phyloP scores from a whole-genome alignment of 1,284 basidiomycete genomes.

The Cystobasidiaceae sp. region DNA sequence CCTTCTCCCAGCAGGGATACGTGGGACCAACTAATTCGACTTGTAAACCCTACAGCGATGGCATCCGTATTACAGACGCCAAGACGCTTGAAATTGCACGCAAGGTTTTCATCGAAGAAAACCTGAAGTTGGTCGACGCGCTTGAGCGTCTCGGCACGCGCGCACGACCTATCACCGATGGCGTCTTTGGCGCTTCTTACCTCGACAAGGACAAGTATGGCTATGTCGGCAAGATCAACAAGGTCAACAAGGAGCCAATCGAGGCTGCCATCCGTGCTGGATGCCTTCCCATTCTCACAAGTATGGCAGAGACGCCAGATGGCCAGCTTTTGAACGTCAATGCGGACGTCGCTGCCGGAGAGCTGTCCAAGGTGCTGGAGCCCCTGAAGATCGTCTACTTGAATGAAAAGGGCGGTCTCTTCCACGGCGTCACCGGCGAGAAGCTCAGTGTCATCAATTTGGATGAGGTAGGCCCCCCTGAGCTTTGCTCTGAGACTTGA shows the following conservation, averaged over 20 bases:
- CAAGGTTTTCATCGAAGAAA: conserved; percentile 92
- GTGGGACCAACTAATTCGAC: no score
- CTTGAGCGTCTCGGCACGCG: conserved; percentile 88
- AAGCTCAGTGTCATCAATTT: conserved; percentile 94
- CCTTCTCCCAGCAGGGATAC: no score
- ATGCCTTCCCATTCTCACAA: conserved; percentile 86
- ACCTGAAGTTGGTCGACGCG: conserved; percentile 81
- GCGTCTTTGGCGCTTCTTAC: conserved; percentile 91
- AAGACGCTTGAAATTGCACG: conserved; percentile 88
- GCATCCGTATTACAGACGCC: conserved; percentile 88
- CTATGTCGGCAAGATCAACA: conserved; percentile 88
- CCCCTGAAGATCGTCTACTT: conserved; percentile 99
- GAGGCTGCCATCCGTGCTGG: conserved; percentile 91
- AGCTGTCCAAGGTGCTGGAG: conserved; percentile 90
- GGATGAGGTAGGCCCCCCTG: conserved; percentile 65
- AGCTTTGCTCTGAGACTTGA: neutral
- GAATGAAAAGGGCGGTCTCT: conserved; percentile 97
- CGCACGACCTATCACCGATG: conserved; percentile 89
- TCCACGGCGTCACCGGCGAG: conserved; percentile 92
- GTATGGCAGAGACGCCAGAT: conserved; percentile 80
- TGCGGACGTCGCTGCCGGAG: conserved; percentile 91
- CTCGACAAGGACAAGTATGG: conserved; percentile 89
- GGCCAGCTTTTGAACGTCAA: conserved; percentile 96
- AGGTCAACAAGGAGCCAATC: conserved; percentile 86
- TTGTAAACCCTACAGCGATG: conserved; percentile 35